Evolutionary conservation across 2,329 filamentous ascomycete species (phyloP), one percentile per base, ranked within the genome.

Genomic region (Botrytis sinoallii): DNA sequence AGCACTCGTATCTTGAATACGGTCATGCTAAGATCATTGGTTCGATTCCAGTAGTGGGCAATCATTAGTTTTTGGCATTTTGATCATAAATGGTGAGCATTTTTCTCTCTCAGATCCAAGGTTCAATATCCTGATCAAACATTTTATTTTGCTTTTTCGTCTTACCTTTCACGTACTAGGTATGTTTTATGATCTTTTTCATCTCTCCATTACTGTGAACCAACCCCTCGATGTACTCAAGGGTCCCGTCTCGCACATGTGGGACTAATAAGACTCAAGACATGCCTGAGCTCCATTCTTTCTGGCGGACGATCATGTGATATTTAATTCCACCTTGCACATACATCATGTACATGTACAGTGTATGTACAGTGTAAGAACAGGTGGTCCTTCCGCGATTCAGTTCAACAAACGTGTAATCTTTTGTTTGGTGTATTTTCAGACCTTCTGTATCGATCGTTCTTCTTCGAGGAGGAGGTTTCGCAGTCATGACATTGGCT

Each of bases 1-100:
- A 61, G 32, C 59, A 61, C 59, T 61, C 57, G 60, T 63, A 63
- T 63, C 60, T 0, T 3, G 60, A 64, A 64, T 44, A 10, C 16
- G 61, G 61, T 6, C 7, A 64, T 64, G 61, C 38, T 64, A 42
- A 64, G 40, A 63, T 63, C 35, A 63, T n/a, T 63, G 60, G 60
- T 63, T 42, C 38, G 60, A 63, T 63, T 63, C 38, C 60, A 42
- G 60, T 63, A 63, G 38, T 63, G 60, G 60, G 60, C 60, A 63
- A 3, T 1, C 7, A 3, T 8, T 4, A 2, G 1, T 5, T 20
- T 42, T 63, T 42, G 20, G 9, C 2, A 12, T 61, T 14, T 61
- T 16, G 4, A 52, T n/a, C 12, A 16, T 25, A 2, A 10, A 25
- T 55, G 25, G 10, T 25, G 9, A 38, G 1, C 0, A 22, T 2